These are phyloP conservation scores for Talaromyces sp. DNA, from an alignment of 2,329 filamentous ascomycete species.

Conservation along the genomic window DNA sequence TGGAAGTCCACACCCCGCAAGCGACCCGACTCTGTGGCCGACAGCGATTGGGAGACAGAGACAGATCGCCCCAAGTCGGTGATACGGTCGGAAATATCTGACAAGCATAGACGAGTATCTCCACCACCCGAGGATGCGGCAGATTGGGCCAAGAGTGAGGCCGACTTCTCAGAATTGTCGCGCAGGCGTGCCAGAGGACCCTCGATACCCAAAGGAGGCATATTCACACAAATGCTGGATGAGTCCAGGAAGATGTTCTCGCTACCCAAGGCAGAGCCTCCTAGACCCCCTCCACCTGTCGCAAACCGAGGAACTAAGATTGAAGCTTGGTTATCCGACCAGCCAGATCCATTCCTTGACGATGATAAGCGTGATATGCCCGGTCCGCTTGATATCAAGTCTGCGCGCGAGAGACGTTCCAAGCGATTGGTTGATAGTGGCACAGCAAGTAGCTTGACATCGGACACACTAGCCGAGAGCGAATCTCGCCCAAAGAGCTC, in stretches of 20 bases:
- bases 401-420: slow-evolving; percentile 36
- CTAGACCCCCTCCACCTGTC: slow-evolving; percentile 44
- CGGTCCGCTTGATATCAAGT: slow-evolving; percentile 45
- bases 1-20: slow-evolving; percentile 17
- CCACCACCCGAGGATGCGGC: slow-evolving; percentile 30
- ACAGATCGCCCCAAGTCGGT: slow-evolving; percentile 23
- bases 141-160: slow-evolving; percentile 43
- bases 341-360: slow-evolving; percentile 59
- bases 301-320: slow-evolving; percentile 55
- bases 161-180: slow-evolving; percentile 44
- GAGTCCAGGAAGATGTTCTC: slow-evolving; percentile 50
- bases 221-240: slow-evolving; percentile 48
- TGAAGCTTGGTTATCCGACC: slow-evolving; percentile 63
- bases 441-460: slow-evolving; percentile 18
- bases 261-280: slow-evolving; percentile 41
- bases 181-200: slow-evolving; percentile 37
- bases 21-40: slow-evolving; percentile 22
- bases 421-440: slow-evolving; percentile 28
- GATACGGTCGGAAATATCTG: slow-evolving; percentile 11
- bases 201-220: slow-evolving; percentile 44
- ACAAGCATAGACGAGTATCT: slow-evolving; percentile 29
- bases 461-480: slow-evolving; percentile 30
- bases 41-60: slow-evolving; percentile 24
- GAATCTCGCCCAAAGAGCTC: slow-evolving; percentile 30
- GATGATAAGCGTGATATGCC: slow-evolving; percentile 42